These are phyloP conservation scores for Coprinopsis marcescibilis DNA, from an alignment of 768 basidiomycete genomes.

Conservation along the genomic window DNA sequence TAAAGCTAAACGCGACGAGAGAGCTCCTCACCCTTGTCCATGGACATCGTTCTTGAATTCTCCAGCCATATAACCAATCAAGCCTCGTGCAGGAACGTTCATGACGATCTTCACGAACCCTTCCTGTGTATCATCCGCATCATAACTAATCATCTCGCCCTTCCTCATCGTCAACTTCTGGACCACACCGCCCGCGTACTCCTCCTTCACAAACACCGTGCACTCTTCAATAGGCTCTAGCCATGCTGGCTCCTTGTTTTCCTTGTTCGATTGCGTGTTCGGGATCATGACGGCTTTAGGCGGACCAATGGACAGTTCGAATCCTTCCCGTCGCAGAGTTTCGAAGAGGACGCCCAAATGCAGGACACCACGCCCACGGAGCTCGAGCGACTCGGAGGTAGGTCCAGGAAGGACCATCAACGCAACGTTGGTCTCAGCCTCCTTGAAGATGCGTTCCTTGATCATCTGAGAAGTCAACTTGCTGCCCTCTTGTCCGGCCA, in stretches of 20 bases:
- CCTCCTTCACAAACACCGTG: conserved; percentile 39
- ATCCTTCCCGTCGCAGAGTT: conserved; percentile 44
- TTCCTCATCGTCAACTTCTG: conserved; percentile 48
- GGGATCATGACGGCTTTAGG: conserved; percentile 47
- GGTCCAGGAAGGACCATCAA: conserved; percentile 44
- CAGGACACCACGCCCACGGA: conserved; percentile 43
- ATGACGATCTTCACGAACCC: conserved; percentile 43
- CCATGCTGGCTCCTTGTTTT: conserved; percentile 21
- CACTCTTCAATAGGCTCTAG: conserved; percentile 45
- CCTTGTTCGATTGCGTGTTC: no score
- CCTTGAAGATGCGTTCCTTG: conserved; percentile 42
- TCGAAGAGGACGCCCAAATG: conserved; percentile 49
- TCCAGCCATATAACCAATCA: conserved; percentile 49
- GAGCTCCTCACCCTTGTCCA: conserved; percentile 35
- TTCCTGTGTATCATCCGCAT: conserved; percentile 36
- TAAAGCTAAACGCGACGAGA: neutral
- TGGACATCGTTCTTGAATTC: conserved; percentile 49
- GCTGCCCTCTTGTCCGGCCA: conserved; percentile 39
- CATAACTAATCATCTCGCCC: conserved; percentile 42
- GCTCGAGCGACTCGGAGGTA: conserved; percentile 43
- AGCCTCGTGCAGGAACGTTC: conserved; percentile 42
- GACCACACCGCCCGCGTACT: conserved; percentile 42
- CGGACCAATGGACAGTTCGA: conserved; percentile 39
- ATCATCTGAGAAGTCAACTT: conserved; percentile 47
- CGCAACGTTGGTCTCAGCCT: conserved; percentile 47